A percentile compares a stretch with the other conserved stretches of the same genome.
These are phyloP conservation scores for Orbilia blumenaviensis DNA, from an alignment of 2,329 filamentous ascomycete genomes.

Conservation along the genomic window DNA sequence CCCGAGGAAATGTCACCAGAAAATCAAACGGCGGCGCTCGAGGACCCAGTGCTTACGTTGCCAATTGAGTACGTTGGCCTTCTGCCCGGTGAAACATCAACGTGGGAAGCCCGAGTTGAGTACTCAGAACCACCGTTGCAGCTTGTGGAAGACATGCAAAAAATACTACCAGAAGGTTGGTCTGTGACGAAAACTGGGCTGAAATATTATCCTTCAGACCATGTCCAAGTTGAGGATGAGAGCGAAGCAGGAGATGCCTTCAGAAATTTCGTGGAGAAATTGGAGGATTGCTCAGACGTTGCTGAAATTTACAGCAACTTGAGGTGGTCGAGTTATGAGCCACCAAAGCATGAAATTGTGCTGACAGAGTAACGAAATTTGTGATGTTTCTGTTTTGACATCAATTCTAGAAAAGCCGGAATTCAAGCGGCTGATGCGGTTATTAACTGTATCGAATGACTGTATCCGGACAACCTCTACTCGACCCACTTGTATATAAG, in stretches of 20 bases:
- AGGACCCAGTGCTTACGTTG: constrained; percentile 34
- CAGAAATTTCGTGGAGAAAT: constrained; percentile 35
- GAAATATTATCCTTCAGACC: constrained; percentile 47
- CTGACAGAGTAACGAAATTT: constrained; percentile 25
- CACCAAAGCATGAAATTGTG: constrained; percentile 34
- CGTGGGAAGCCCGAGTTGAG: constrained; percentile 46
- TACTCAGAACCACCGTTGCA: constrained; percentile 42
- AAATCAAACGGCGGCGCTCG: constrained; percentile 19
- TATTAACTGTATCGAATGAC: not conserved
- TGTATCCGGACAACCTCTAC: not conserved
- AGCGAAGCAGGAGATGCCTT: constrained; percentile 34
- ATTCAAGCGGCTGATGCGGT: not conserved
- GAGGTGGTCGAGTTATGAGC: constrained; percentile 44
- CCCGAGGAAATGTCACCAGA: constrained; percentile 42
- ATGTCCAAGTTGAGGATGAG: constrained; percentile 35
- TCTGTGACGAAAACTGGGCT: constrained; percentile 43
- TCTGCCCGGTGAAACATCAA: constrained; percentile 36
- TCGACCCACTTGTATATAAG: not conserved
- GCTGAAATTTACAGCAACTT: constrained; percentile 43
- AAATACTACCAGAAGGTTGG: constrained; percentile 47
- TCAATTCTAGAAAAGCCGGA: not conserved
- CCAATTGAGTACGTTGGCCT: constrained; percentile 46
- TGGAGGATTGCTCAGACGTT: constrained; percentile 48
- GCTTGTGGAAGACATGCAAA: constrained; percentile 51
- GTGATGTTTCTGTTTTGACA: too few species aligned